Base-by-base conservation (phyloP, 441 rosid species). In the Erodium moschatum region DNA sequence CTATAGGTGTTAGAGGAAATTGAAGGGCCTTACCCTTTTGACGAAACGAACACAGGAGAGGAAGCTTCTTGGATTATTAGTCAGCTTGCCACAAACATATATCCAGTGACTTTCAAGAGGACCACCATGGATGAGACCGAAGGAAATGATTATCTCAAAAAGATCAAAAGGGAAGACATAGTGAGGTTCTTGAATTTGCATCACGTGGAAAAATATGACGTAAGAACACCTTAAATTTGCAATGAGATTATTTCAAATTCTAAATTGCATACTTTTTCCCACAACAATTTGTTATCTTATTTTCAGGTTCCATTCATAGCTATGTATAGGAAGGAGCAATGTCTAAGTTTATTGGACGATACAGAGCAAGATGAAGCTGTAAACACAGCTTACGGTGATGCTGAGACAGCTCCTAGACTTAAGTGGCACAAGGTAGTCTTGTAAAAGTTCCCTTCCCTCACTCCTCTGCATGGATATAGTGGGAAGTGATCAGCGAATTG, bases 161-260 rank as follows among this genome's bases (percentile, higher is more conserved):
- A 74, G 0, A 80, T 85, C 72, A 79, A 74, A 71, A 86, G 75
- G 81, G 89, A 84, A 67, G 92, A 94, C 73, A 79, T 91, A 56
- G 60, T 76, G 68, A 81, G 76, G 64, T 86, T 88, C 82, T 76
- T 94, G 85, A 91, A 89, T 65, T 82, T 91, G 29, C 77, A 79
- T 71, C 97, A 91, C 65, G 83, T 83, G 75, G 97, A 94, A 72
- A 94, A 94, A 82, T 70, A 88, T 72, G 99, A 94, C 81, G 98
- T 94, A 18, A 83, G 90, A 85, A 77, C 69, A 62, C 52, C 40
- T 10, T 10, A 6, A 10, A 10, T 44, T 33, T 11, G 50, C n/a
- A 44, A 44, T 44, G 50, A 44, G 9, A 2, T 44, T 44, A 44
- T 44, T 44, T 44, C 50, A 44, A 44, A 44, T 44, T 44, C 50